These are phyloP conservation scores for Jaenimonas drosophilae DNA, from an alignment of 208 protist species.

Conservation along the genomic window DNA sequence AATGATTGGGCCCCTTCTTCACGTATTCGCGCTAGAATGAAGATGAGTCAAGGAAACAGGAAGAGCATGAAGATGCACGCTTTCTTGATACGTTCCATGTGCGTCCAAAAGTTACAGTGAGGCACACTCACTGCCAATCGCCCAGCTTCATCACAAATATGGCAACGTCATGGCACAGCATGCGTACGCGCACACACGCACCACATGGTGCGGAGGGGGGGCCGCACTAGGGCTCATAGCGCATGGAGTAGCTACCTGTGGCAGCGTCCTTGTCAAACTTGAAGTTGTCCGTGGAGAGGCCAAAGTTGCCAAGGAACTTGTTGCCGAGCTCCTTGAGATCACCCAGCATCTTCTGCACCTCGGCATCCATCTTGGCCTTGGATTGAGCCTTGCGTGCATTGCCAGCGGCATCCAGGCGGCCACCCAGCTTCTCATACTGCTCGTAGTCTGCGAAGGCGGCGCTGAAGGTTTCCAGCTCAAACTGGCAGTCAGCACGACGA, in stretches of 20 bases:
- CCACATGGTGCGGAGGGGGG: too few relatives aligned
- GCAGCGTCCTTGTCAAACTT: slow-evolving; percentile 94
- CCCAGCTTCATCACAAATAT: background rate
- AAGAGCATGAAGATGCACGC: too few relatives aligned
- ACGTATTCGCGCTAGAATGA: too few relatives aligned
- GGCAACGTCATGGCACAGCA: too few relatives aligned
- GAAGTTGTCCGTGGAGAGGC: slow-evolving; percentile 95
- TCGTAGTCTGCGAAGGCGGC: slow-evolving; percentile 87
- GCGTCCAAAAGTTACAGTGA: too few relatives aligned
- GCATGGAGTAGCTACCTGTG: slow-evolving; percentile 90
- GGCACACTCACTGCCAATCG: background rate
- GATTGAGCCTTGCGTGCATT: slow-evolving; percentile 37
- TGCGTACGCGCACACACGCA: too few relatives aligned
- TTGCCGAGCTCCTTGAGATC: slow-evolving; percentile 96
- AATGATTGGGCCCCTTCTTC: too few relatives aligned
- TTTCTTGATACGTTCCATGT: too few relatives aligned
- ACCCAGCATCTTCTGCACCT: slow-evolving; percentile 92
- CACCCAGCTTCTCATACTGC: slow-evolving; percentile 62
- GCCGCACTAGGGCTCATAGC: slow-evolving; percentile 66
- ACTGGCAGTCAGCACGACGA: slow-evolving; percentile 86
- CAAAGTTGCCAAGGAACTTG: slow-evolving; percentile 93
- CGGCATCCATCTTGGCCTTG: slow-evolving; percentile 83
- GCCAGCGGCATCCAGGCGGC: slow-evolving; percentile 28
- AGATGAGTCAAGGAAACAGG: too few relatives aligned
- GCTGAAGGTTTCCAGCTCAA: slow-evolving; percentile 71